Conservation (phyloP, 116 monocot species). For the Zostera marina region DNA sequence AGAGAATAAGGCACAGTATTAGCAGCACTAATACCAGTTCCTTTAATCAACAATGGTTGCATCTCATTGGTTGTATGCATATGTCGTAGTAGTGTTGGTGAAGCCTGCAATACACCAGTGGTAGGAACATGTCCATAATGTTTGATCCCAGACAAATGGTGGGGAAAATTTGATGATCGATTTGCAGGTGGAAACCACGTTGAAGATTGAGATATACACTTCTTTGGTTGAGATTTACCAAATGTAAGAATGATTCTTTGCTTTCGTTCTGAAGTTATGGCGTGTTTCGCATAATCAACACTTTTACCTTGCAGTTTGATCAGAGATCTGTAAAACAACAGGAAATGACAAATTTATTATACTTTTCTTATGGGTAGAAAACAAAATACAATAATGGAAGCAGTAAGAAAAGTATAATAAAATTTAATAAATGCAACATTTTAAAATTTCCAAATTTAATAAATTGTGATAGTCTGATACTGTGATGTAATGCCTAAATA, state of each 20-base stretch:
- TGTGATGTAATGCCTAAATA: too few species aligned
- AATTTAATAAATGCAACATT: too few species aligned
- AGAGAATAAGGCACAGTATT: conserved; percentile 20
- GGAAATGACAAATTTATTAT: not conserved
- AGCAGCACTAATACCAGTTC: conserved; percentile 18
- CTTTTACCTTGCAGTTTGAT: conserved; percentile 52
- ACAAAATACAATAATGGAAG: not conserved
- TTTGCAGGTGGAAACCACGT: conserved; percentile 18
- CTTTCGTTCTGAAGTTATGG: conserved; percentile 31
- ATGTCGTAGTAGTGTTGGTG: conserved; percentile 12
- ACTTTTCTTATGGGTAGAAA: not conserved
- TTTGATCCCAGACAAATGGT: conserved; percentile 23
- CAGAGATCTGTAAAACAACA: conserved; percentile 36
- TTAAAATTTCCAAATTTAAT: too few species aligned
- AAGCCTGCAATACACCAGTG: conserved; percentile 28
- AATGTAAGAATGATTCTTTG: conserved; percentile 3
- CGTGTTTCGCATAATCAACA: conserved; percentile 46
- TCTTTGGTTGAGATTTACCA: too few species aligned
- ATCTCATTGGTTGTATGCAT: conserved; percentile 26
- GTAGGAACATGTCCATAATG: conserved; percentile 30
- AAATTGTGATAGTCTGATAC: too few species aligned
- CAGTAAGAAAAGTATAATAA: not conserved
- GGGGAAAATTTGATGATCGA: conserved; percentile 13
- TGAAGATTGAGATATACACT: conserved; percentile 4
- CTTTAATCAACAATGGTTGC: conserved; percentile 34